Conservation (phyloP, 164 flowering plant genomes). For the Nymphaea colorata region DNA sequence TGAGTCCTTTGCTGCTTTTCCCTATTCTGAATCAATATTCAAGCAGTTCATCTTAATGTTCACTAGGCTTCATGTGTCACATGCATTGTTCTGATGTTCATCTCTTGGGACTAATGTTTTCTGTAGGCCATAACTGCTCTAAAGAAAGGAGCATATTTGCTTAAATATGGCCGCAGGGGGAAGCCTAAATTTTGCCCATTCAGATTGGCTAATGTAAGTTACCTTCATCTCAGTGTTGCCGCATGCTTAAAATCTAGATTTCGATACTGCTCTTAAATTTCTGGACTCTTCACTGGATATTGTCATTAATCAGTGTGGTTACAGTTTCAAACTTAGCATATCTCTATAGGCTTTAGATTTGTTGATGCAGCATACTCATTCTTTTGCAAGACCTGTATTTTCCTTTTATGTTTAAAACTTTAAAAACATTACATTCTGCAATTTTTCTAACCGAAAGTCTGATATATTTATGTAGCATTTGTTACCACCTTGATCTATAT, state of each 20-base stretch:
- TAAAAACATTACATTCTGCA: background rate
- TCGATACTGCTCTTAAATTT: background rate
- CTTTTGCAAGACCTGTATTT: background rate
- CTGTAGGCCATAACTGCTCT: conserved; percentile 88
- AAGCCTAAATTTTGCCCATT: conserved; percentile 96
- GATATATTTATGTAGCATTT: background rate
- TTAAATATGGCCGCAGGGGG: conserved; percentile 95
- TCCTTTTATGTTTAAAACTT: background rate
- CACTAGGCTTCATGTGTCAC: too few relatives aligned
- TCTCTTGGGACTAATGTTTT: background rate
- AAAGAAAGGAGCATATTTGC: conserved; percentile 84
- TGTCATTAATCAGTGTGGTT: background rate
- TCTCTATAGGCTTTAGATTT: background rate
- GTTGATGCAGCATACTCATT: background rate
- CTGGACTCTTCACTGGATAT: background rate
- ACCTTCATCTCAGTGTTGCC: background rate
- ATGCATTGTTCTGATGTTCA: background rate
- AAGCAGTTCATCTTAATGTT: too few relatives aligned
- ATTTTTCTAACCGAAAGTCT: background rate
- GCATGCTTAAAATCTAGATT: background rate
- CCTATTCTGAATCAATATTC: too few relatives aligned
- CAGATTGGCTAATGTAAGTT: conserved; percentile 84
- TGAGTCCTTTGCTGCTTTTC: too few relatives aligned
- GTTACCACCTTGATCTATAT: background rate
- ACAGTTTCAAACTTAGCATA: background rate